Conservation (phyloP, 169 alveolate genomes). For the Besnoitia besnoiti region DNA sequence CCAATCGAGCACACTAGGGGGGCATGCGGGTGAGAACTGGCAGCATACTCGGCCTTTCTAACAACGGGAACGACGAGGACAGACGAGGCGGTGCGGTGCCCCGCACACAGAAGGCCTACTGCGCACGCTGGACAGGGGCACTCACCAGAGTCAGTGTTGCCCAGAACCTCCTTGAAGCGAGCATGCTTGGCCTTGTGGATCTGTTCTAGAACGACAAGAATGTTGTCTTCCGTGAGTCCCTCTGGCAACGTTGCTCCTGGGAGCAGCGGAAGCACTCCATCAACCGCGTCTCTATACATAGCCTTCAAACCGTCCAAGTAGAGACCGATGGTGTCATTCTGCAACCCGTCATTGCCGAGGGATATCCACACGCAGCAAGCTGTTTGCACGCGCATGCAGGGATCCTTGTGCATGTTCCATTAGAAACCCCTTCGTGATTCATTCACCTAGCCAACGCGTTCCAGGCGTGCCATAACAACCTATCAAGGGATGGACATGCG, state of each 20-base stretch:
- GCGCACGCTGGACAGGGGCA: too few species aligned
- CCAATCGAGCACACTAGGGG: too few species aligned
- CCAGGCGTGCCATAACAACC: too few species aligned
- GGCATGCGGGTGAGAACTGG: too few species aligned
- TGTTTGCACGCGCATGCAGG: not conserved
- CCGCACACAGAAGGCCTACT: too few species aligned
- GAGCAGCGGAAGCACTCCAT: constrained; percentile 16
- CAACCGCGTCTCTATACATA: constrained; percentile 8
- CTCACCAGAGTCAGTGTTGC: not conserved
- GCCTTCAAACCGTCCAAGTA: not conserved
- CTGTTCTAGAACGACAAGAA: not conserved
- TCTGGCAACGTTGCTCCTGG: not conserved
- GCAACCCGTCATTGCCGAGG: not conserved
- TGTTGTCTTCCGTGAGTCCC: not conserved
- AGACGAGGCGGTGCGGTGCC: too few species aligned
- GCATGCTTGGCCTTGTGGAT: not conserved
- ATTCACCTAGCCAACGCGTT: too few species aligned
- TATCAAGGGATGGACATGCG: too few species aligned
- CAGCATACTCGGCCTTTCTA: too few species aligned
- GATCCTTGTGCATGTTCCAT: not conserved
- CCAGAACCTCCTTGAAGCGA: not conserved
- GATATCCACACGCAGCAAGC: not conserved
- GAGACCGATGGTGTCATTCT: not conserved
- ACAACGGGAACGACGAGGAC: too few species aligned
- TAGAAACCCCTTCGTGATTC: too few species aligned